Conservation (phyloP, 2,329 filamentous ascomycete genomes). For the Coniochaeta prunicola region DNA sequence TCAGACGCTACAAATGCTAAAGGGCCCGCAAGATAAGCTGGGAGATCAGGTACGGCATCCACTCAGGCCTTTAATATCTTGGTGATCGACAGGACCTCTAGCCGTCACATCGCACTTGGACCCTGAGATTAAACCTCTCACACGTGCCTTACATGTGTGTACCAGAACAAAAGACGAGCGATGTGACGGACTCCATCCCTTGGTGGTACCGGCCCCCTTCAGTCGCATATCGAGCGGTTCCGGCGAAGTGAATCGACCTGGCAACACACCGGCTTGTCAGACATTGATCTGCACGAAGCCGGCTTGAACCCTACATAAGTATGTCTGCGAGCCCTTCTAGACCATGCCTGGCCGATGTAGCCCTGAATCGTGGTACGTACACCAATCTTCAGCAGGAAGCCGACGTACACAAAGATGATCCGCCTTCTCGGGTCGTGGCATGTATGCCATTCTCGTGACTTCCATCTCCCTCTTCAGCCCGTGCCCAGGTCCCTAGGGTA, state of each 20-base stretch:
- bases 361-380: neutral
- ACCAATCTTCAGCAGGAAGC: neutral
- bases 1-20: neutral
- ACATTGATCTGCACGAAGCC: neutral
- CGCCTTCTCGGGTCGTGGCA: neutral
- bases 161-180: neutral
- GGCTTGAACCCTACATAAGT: neutral
- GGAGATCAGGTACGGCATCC: neutral
- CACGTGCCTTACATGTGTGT: neutral
- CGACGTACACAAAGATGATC: too few relatives aligned
- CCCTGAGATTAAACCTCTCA: neutral
- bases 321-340: neutral
- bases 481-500: neutral
- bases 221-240: neutral
- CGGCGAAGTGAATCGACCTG: neutral
- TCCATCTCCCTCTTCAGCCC: neutral
- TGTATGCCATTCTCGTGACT: neutral
- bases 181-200: too few relatives aligned
- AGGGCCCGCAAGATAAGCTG: neutral
- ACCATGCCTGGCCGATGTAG: neutral
- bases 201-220: neutral
- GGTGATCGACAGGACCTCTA: neutral
- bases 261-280: neutral
- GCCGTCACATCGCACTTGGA: neutral
- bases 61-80: too few relatives aligned